These are phyloP conservation scores for Chaetomium sp. DNA, from an alignment of 2,329 filamentous ascomycete genomes.

Conservation along the genomic window DNA sequence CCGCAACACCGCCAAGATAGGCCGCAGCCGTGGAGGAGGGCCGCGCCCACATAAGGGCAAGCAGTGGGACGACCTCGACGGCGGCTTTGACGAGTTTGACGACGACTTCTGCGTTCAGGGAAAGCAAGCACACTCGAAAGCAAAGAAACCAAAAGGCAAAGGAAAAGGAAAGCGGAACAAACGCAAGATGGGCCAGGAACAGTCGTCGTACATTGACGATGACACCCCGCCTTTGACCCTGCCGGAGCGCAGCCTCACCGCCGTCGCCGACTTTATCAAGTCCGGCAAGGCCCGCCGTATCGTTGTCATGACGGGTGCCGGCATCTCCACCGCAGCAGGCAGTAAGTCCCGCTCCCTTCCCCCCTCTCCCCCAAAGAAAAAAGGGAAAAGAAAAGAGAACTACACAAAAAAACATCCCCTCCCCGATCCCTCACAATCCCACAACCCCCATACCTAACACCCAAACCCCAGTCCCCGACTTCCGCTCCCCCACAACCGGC, in stretches of 20 bases:
- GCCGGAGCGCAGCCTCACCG: conserved; percentile 67
- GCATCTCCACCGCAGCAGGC: conserved; percentile 75
- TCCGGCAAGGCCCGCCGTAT: conserved; percentile 68
- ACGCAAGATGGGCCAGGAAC: conserved; percentile 78
- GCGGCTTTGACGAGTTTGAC: conserved; percentile 20
- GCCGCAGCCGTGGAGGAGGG: conserved; percentile 20
- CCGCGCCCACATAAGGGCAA: conserved; percentile 21
- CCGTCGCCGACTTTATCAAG: conserved; percentile 79
- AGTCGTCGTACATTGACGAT: conserved; percentile 70
- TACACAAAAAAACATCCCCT: no score
- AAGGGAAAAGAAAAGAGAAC: background rate
- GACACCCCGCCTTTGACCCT: conserved; percentile 66
- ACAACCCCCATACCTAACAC: background rate
- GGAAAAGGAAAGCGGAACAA: conserved; percentile 21
- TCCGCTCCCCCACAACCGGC: conserved; percentile 88
- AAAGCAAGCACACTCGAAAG: conserved; percentile 17
- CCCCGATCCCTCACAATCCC: no score
- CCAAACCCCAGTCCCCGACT: conserved; percentile 75
- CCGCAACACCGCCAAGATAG: conserved; percentile 25
- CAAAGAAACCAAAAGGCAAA: conserved; percentile 25
- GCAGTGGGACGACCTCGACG: conserved; percentile 23
- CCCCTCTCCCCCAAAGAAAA: background rate
- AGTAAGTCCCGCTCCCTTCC: conserved; percentile 47
- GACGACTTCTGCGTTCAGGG: conserved; percentile 31
- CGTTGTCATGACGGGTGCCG: conserved; percentile 88